Evolutionary conservation across 441 rosid species (phyloP), one percentile per base, ranked within the genome.

Genomic region (Bocquillonia castaneifolia): DNA sequence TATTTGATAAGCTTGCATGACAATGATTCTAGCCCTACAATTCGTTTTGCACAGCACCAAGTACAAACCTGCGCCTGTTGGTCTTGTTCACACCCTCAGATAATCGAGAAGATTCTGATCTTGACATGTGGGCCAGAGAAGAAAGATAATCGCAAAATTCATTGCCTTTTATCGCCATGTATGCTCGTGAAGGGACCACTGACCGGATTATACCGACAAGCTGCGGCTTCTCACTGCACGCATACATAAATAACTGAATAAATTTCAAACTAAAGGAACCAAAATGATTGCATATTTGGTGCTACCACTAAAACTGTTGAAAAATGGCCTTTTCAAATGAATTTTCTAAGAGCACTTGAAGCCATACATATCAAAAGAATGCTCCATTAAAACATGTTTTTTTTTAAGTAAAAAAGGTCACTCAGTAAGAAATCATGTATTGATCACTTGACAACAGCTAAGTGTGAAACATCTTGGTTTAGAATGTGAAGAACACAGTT

Each of bases 61-160:
- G 69, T 59, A 68, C 64, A 59, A 72, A 90, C 97, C 96, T 81
- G 66, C 82, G 81, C 61, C 79, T 74, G 72, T 67, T 85, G 31
- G 74, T 63, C 45, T 68, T 72, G 76, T 74, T 67, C 26, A 34
- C 72, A 74, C 74, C 77, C 59, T 70, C 75, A 3, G 88, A 79
- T 69, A 83, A 48, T 59, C 86, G 88, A 63, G 84, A 83, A 66
- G 85, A 72, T 81, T 86, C 91, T 15, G 85, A 79, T 81, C 86
- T 85, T 64, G 94, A 84, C 63, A 94, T 92, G 73, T 70, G 68
- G 48, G 85, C 70, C 69, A 94, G 72, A 50, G 85, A 84, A 65
- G 97, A 88, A 69, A 84, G 73, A 71, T 92, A 94, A 70, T 94
- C 98, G 48, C 83, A 81, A 58, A 83, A 83, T 57, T 89, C 82